Base-by-base conservation (phyloP, 2,329 filamentous ascomycete species). In the Emericellopsis cladophorae region DNA sequence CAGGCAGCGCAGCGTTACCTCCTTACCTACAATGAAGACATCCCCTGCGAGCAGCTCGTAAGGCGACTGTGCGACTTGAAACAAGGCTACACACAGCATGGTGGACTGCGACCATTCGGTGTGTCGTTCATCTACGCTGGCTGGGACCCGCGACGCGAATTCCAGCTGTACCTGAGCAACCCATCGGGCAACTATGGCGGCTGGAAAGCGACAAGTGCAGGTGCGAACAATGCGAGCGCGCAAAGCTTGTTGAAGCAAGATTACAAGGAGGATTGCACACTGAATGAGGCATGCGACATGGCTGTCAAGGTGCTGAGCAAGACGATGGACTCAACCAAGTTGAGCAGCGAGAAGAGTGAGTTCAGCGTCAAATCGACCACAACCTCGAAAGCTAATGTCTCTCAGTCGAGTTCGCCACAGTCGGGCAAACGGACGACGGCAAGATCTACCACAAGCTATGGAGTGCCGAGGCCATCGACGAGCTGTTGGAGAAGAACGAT, bases 81-180 rank as follows among this genome's bases (percentile, higher is more conserved):
- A 75, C 92, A 98, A 67, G 90, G 92, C 46, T 98, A 98, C 71
- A 98, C 92, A 49, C 92, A 98, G 64, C 92, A 96, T 59, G 92
- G 92, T 74, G 92, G 92, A 70, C 84, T 98, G 44, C 86, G 92
- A 53, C 92, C 92, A 14, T 98, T 98, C 54, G 92, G 92, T 64
- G 92, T 98, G 37, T 95, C 89, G 37, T 96, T 98, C 77, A 96
- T 98, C 74, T 98, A 98, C 60, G 93, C 93, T 39, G 92, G 92
- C 45, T 98, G 89, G 77, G 92, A 98, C 59, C 86, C 86, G 45
- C 84, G 93, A 65, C 78, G 89, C 56, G 83, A 96, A 62, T 98
- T 98, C 74, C 92, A 98, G 72, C 79, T 98, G 47, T 98, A 96
- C 70, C 88, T 96, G 63, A 95, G 89, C 72, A 98, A 98, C 66